Base-by-base conservation (phyloP, 768 basidiomycete genomes). In the Boletus rubropictus region DNA sequence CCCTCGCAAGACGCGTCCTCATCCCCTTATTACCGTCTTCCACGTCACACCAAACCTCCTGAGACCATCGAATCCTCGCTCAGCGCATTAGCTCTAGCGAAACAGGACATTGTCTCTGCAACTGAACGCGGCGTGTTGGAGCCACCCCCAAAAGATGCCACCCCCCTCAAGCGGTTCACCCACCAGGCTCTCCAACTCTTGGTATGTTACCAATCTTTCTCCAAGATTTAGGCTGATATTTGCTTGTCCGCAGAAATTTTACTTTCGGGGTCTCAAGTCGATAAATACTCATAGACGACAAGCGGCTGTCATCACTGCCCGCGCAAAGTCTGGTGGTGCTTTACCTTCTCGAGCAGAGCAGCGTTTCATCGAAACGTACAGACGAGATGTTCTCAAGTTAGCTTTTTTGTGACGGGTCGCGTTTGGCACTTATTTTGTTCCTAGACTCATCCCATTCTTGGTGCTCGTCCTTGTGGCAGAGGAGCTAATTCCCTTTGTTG, bases 401-500 rank as follows among this genome's bases (percentile, higher is more conserved):
- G 67, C 52, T 25, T 48, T 39, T 49, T 41, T 14, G 18, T 25
- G 12, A 31, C 18, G 20, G 44, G 32, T 21, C 12, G 14, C 46
- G 28, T 34, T 14, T 33, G 21, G 28, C 31, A 51, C 55, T 56
- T 34, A 52, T 50, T 14, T 22, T 9, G 0, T 37, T 36, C 41
- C 34, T 46, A 59, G 88, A 69, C 76, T 92, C 32, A 69, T 90
- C 3, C 90, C 90, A 0, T 93, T 92, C 68, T 60, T 89, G 8
- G 55, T 87, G 55, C 79, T 90, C 49, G 75, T 89, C 24, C 61
- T 88, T 22, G 62, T 91, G 12, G 70, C 89, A 1, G 90, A 93
- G 64, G 90, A 93, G 65, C 62, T 86, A 28, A 78, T 93, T 46
- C 90, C 90, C 12, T 74, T 93, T 51, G 78, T 91, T 51, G 88